Base-by-base conservation (phyloP, 2,329 filamentous ascomycete species). In the Xylaria multiplex region DNA sequence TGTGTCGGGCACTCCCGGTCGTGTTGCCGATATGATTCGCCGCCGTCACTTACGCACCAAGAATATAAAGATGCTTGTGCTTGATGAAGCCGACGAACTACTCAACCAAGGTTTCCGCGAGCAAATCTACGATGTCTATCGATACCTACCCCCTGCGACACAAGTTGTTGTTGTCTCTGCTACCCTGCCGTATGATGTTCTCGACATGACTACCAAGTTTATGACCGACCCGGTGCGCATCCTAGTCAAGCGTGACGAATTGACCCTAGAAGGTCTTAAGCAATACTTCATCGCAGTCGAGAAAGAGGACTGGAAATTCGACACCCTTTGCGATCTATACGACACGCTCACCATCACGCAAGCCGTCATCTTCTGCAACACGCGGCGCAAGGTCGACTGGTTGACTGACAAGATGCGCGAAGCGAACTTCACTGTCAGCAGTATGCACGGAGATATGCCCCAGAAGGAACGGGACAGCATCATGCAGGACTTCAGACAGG, bases 221-320 rank as follows among this genome's bases (percentile, higher is more conserved):
- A 99, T 99, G 96, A 97, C 93, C 30, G 95, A 98, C 75, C 95
- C 95, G 0, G 95, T 97, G 52, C 91, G 95, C 71, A 97, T 98
- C 76, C 87, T 98, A 30, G 95, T 98, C 79, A 97, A 98, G 89
- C 94, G 94, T 90, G 96, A 98, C 81, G 96, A 99, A 80, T 83
- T 99, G 84, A 99, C 96, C 2, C 88, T 99, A 57, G 96, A 98
- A 82, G 96, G 96, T 64, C 86, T 99, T 58, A 98, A 98, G 84
- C 96, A 99, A 80, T 99, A 97, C 85, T 99, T 97, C 79, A 98
- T 99, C 75, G 96, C 96, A 1, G 96, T 98, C 22, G 96, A 99
- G 81, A 98, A 97, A 84, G 96, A 99, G 80, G 96, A 98, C 79
- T 99, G 96, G 96, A 99, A 99, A 81, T 97, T 99, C 74, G 96